Evolutionary conservation across 2,329 filamentous ascomycete species (phyloP).

Genomic region (Fusarium mexicanum): DNA sequence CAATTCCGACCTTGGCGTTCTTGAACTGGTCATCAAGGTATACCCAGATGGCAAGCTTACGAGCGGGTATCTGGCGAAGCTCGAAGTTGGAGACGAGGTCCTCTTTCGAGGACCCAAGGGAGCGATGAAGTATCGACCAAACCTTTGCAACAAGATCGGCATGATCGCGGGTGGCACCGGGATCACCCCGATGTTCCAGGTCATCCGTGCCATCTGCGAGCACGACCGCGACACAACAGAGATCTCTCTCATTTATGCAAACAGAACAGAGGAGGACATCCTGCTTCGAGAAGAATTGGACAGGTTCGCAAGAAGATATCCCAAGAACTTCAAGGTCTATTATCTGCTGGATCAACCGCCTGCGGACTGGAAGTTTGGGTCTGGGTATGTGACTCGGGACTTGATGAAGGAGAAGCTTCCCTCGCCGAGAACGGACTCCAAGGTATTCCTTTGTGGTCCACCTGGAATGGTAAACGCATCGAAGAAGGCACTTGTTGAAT

Average conservation of each 20-base stretch:
- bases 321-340: conserved; percentile 63
- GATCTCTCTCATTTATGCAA: conserved; percentile 67
- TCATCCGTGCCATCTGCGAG: conserved; percentile 71
- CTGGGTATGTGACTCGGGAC: conserved; percentile 61
- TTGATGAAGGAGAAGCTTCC: conserved; percentile 62
- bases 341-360: conserved; percentile 63
- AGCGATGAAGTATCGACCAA: conserved; percentile 61
- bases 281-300: conserved; percentile 66
- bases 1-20: conserved; percentile 58
- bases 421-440: conserved; percentile 54
- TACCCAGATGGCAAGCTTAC: conserved; percentile 63
- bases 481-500: conserved; percentile 57
- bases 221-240: conserved; percentile 65
- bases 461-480: conserved; percentile 67
- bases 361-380: conserved; percentile 57
- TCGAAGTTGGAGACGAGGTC: conserved; percentile 60
- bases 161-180: conserved; percentile 62
- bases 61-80: conserved; percentile 55
- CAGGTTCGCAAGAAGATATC: conserved; percentile 59
- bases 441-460: conserved; percentile 68
- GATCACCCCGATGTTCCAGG: conserved; percentile 55
- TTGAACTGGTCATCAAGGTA: conserved; percentile 62
- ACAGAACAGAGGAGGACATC: conserved; percentile 67
- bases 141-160: conserved; percentile 57
- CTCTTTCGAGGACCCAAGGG: conserved; percentile 67